phyloP scores from a whole-genome alignment of 352 stramenopile genomes.

The Globisporangium spinosum region DNA sequence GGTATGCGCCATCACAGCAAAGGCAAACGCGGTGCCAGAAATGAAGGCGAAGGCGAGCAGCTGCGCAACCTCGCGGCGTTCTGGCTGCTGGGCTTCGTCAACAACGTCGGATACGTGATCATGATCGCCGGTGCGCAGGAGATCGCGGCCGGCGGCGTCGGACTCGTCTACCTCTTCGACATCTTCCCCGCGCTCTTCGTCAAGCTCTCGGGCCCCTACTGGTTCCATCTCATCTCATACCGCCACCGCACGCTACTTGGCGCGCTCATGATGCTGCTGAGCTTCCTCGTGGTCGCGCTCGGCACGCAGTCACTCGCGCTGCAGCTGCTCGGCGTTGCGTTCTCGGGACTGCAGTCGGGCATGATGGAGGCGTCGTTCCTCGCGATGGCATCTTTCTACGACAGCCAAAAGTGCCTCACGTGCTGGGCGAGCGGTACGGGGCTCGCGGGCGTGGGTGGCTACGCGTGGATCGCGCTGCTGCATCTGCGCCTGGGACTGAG shows the following conservation, averaged over 20 bases:
- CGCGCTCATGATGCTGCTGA: conserved; percentile 75
- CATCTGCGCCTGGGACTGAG: conserved; percentile 62
- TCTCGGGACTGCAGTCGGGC: conserved; percentile 81
- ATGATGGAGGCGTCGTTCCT: conserved; percentile 91
- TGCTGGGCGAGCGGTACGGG: conserved; percentile 92
- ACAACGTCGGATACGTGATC: conserved; percentile 93
- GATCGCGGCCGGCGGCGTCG: conserved; percentile 88
- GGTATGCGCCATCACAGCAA: background rate
- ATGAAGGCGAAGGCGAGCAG: conserved; percentile 24
- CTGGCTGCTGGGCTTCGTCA: conserved; percentile 91
- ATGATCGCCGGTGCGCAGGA: conserved; percentile 93
- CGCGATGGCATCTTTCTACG: conserved; percentile 81
- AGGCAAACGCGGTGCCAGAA: background rate
- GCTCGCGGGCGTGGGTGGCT: conserved; percentile 89
- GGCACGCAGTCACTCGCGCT: conserved; percentile 53
- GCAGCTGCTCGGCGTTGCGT: conserved; percentile 87
- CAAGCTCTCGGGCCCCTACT: conserved; percentile 90
- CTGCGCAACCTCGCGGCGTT: conserved; percentile 80
- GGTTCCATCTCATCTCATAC: conserved; percentile 93
- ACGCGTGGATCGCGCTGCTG: conserved; percentile 83
- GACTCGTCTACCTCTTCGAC: conserved; percentile 91
- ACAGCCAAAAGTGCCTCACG: conserved; percentile 77
- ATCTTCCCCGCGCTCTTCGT: conserved; percentile 87
- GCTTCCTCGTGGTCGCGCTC: conserved; percentile 70
- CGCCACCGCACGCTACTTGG: conserved; percentile 64